Conservation (phyloP, 192 early-diverging fungal genomes). For the Dimargaris verticillata region DNA sequence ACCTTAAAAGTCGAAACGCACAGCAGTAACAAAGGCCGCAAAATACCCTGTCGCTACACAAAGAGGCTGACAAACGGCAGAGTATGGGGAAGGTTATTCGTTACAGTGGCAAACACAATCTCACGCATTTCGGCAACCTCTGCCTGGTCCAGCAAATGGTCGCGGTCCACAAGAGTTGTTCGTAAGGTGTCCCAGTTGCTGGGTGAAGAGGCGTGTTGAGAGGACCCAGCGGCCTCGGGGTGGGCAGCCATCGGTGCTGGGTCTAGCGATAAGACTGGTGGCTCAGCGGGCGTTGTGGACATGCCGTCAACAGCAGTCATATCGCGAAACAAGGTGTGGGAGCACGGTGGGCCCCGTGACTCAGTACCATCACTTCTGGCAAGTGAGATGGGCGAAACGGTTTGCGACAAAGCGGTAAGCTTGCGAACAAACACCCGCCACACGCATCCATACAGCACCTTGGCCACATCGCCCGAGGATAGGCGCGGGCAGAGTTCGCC, state of each 20-base stretch:
- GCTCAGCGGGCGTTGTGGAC: not conserved
- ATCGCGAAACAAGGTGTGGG: not conserved
- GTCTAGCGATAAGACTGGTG: not conserved
- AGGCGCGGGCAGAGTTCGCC: not conserved
- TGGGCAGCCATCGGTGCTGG: not conserved
- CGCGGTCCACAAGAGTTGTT: not conserved
- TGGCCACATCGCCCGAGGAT: not conserved
- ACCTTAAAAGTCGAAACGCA: no score
- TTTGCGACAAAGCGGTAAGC: not conserved
- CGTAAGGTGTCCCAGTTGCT: not conserved
- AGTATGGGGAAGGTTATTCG: not conserved
- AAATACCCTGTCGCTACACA: not conserved
- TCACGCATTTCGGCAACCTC: constrained; percentile 1
- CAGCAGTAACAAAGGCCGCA: no score
- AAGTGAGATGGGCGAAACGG: not conserved
- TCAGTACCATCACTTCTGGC: not conserved
- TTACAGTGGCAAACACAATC: not conserved
- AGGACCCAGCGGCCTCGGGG: not conserved
- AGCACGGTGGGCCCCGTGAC: not conserved
- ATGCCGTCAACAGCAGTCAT: not conserved
- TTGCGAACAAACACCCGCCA: not conserved
- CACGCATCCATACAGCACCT: not conserved
- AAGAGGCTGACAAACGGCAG: not conserved
- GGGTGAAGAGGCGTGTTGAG: not conserved
- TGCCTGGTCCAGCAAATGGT: not conserved